A percentile compares a stretch with the other conserved stretches of the same genome.
Evolutionary conservation across 495 filamentous ascomycete genomes (phyloP).

Genomic region (Beverwykella pulmonaria): DNA sequence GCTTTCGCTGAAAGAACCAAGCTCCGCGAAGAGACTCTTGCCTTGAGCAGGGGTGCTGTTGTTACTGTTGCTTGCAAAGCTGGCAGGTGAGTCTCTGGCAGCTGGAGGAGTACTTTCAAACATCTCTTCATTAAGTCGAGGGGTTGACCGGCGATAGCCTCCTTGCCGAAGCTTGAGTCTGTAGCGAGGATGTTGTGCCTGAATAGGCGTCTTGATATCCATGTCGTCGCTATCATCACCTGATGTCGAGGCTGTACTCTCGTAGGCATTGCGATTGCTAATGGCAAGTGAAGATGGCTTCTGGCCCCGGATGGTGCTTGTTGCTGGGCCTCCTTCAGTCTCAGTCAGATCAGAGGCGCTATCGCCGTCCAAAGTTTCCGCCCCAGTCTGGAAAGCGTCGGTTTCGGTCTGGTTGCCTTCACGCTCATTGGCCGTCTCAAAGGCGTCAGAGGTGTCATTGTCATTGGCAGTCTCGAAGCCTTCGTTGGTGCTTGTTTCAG

Average conservation of each 20-base stretch:
- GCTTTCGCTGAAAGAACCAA: conserved; percentile 74
- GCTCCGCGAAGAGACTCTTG: conserved; percentile 88
- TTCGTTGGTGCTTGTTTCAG: conserved; percentile 54
- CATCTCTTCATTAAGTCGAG: conserved; percentile 53
- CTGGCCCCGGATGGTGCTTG: conserved; percentile 41
- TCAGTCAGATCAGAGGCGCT: conserved; percentile 84
- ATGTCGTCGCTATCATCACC: conserved; percentile 73
- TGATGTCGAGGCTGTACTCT: conserved; percentile 89
- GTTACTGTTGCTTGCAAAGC: conserved; percentile 55
- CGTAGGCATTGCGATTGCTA: conserved; percentile 67
- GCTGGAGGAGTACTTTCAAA: conserved; percentile 47
- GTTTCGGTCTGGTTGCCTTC: conserved; percentile 73
- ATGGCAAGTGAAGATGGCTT: conserved; percentile 48
- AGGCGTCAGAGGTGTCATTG: conserved; percentile 68
- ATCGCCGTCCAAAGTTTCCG: conserved; percentile 77
- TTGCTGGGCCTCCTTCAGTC: conserved; percentile 63
- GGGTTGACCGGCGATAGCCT: conserved; percentile 34
- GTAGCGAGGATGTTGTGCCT: conserved; percentile 66
- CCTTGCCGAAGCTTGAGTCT: conserved; percentile 69
- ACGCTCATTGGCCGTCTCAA: conserved; percentile 82
- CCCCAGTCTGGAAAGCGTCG: conserved; percentile 90
- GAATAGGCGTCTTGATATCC: conserved; percentile 63
- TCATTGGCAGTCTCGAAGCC: conserved; percentile 86
- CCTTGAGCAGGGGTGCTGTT: conserved; percentile 58
- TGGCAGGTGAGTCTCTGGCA: conserved; percentile 57